phyloP scores from a whole-genome alignment of 2,329 filamentous ascomycete species.

The Onygenales sp. region DNA sequence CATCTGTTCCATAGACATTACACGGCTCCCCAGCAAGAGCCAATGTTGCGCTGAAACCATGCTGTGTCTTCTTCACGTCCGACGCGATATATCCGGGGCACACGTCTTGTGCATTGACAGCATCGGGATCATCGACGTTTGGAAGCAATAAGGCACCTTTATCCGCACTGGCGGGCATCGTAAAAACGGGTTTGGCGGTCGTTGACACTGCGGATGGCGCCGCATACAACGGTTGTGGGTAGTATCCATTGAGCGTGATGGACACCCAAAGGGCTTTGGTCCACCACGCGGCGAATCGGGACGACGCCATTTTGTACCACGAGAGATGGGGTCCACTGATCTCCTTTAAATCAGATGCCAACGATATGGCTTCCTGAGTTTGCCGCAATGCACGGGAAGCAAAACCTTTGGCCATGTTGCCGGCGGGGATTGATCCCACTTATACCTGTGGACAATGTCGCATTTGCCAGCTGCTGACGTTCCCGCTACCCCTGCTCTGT shows the following conservation, averaged over 20 bases:
- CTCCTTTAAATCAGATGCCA: neutral
- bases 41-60: conserved; percentile 45
- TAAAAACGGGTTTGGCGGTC: conserved; percentile 25
- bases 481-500: neutral
- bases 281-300: neutral
- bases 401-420: neutral
- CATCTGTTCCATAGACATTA: conserved; percentile 69
- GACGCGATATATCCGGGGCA: conserved; percentile 54
- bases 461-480: neutral
- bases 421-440: neutral
- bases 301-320: neutral
- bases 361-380: neutral
- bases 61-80: conserved; percentile 35
- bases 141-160: conserved; percentile 44
- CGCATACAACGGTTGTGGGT: neutral
- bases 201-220: neutral
- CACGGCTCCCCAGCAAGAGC: conserved; percentile 47
- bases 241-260: neutral
- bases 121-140: conserved; percentile 56
- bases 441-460: neutral
- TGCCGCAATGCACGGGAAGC: neutral
- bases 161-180: conserved; percentile 39
- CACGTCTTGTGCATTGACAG: conserved; percentile 52
- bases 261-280: neutral
- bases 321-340: neutral